Evolutionary conservation across 2,329 filamentous ascomycete genomes (phyloP).

Genomic region (Penicillium sp.): DNA sequence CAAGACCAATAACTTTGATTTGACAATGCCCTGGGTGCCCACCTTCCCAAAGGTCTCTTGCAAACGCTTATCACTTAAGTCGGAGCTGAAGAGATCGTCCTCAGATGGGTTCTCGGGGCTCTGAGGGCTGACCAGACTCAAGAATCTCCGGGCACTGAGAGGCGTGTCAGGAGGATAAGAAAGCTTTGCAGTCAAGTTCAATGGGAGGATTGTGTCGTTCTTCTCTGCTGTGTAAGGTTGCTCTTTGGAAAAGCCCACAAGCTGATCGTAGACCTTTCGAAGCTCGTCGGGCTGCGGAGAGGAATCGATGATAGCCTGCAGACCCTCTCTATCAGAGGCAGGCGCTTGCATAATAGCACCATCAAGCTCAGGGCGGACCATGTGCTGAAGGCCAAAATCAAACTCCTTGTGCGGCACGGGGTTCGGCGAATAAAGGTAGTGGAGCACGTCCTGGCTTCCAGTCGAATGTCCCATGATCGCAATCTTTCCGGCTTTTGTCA

Average conservation of each 20-base stretch:
- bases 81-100: slow-evolving; percentile 86
- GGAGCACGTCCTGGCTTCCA: slow-evolving; percentile 67
- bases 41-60: slow-evolving; percentile 63
- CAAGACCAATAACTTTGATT: slow-evolving; percentile 44
- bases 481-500: slow-evolving; percentile 49
- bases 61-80: slow-evolving; percentile 62
- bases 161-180: slow-evolving; percentile 42
- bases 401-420: slow-evolving; percentile 33
- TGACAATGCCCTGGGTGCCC: slow-evolving; percentile 37
- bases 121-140: slow-evolving; percentile 55
- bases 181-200: slow-evolving; percentile 35
- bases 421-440: slow-evolving; percentile 56
- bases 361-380: slow-evolving; percentile 58
- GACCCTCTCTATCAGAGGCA: slow-evolving; percentile 71
- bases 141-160: slow-evolving; percentile 58
- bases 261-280: slow-evolving; percentile 32
- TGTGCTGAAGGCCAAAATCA: slow-evolving; percentile 28
- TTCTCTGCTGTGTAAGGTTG: slow-evolving; percentile 27
- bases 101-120: slow-evolving; percentile 62
- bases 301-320: slow-evolving; percentile 38
- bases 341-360: slow-evolving; percentile 79
- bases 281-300: slow-evolving; percentile 19
- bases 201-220: slow-evolving; percentile 34
- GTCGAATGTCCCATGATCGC: slow-evolving; percentile 70
- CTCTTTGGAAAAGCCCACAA: slow-evolving; percentile 36